A percentile compares a stretch with the other conserved stretches of the same genome.
phyloP scores from a whole-genome alignment of 257 asterid species.

The Solanum tarijense region DNA sequence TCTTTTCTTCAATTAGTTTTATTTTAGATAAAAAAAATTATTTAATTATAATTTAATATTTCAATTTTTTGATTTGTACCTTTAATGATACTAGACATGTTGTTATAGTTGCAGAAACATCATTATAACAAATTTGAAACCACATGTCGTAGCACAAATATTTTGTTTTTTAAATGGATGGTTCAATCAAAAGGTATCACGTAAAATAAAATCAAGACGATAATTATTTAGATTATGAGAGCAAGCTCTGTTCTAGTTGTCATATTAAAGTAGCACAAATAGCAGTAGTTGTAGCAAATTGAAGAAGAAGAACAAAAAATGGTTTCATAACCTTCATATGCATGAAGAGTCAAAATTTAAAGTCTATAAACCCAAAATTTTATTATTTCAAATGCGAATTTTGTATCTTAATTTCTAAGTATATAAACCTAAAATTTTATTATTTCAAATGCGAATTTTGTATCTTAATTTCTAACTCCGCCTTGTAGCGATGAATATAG shows the following conservation, averaged over 20 bases:
- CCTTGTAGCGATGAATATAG: not conserved
- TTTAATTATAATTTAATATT: not conserved
- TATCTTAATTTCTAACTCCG: not conserved
- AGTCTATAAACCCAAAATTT: too few relatives aligned
- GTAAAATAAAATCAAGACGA: not conserved
- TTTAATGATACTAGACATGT: not conserved
- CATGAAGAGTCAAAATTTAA: too few relatives aligned
- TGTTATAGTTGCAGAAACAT: not conserved
- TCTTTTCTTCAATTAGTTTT: not conserved
- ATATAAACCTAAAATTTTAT: too few relatives aligned
- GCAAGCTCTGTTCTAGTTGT: not conserved
- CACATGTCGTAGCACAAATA: too few relatives aligned
- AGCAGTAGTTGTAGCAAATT: not conserved
- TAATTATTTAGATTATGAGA: not conserved
- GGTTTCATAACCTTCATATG: not conserved
- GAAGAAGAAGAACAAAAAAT: not conserved
- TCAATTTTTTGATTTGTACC: not conserved
- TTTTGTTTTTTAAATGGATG: not conserved
- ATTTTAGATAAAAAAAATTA: not conserved
- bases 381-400: fast-evolving
- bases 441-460: too few relatives aligned
- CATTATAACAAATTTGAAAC: not conserved
- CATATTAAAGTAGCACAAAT: not conserved
- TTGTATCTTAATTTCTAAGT: too few relatives aligned
- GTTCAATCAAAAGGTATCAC: not conserved